Evolutionary conservation across 176 grass and related monocot genomes (phyloP), one percentile per base, ranked within the genome.

Genomic region (Bothriochloa decipiens): DNA sequence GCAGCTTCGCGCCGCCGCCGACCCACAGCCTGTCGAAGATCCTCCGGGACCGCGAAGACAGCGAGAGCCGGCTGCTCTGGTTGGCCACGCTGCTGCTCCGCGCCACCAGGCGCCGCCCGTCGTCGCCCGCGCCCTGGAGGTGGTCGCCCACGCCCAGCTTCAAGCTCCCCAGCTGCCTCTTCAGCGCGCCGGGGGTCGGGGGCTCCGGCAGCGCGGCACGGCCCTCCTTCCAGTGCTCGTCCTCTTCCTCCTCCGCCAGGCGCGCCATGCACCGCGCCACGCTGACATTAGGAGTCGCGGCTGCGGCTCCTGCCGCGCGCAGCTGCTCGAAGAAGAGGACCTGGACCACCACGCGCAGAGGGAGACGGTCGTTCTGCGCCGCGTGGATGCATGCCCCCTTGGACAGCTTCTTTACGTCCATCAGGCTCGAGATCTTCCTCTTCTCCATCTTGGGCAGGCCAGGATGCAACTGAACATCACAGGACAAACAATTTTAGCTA

Each of bases 261-360:
- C 72, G 74, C 69, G 71, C 70, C 4, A 88, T 33, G 68, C 76
- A 73, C 55, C 78, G 70, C 32, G 78, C 80, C 35, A 36, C 32
- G 45, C 14, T n/a, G 39, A 40, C 69, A 63, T 80, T 79, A 72
- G 61, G 70, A 23, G n/a, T 13, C 0, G 29, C 67, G 20, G 80
- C 13, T 3, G 72, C 53, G 1, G 46, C 70, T 28, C 76, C 80
- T 4, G 90, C 65, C 5, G 85, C 72, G 26, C 90, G 86, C 35
- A 92, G 42, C 75, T 95, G 93, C 82, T 95, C 90, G 68, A 95
- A 95, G 88, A 92, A 92, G 76, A 95, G 90, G 12, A 92, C 93
- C 83, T 92, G 93, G 5, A 95, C 90, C 4, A 95, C 86, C 16
- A 90, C 79, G 17, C 93, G 88, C 42, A 95, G 88, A 14, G 93